Evolutionary conservation across 1,139 yeast species (phyloP), one percentile per base, ranked within the genome.

Genomic region (Debaryomyces sp.): DNA sequence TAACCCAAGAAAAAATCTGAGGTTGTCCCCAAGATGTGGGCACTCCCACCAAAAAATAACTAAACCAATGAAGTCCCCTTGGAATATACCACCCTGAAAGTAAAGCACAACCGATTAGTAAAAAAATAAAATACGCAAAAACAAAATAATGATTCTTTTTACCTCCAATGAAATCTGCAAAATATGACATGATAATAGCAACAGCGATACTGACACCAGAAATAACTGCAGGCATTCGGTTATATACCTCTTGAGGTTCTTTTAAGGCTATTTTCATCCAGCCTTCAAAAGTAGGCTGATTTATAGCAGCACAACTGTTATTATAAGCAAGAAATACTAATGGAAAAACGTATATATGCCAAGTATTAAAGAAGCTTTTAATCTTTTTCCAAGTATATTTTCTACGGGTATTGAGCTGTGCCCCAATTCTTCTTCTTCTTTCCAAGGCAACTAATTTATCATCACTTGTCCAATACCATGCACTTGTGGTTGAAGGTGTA

Each of bases 21-120:
- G 75, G 75, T 52, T 71, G 76, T 8, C 75, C 74, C 68, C 68
- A 71, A 1, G 75, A 52, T 0, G 81, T 66, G 0, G 85, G 81
- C 24, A 73, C 63, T 2, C 82, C 81, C 12, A 78, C 58, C 17
- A 80, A 53, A 52, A 73, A 80, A 58, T 79, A 81, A 6, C 73
- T 59, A 26, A 74, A 61, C 80, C 81, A 80, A 47, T 81, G 83
- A 37, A 76, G 66, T 1, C 80, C 76, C 15, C 58, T 58, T 3
- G 81, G 77, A 35, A 79, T 68, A 45, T 78, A 52, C 84, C 84
- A 81, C 8, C 58, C 57, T 2, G 81, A 63, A 36, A 81, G 63
- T 5, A 70, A 60, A 0, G 75, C 56, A 57, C 80, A 76, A 1
- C 80, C 78, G 34, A 76, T 53, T 4, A 67, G 59, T 34, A 68